Percentiles rank a stretch among this genome's conserved stretches.
phyloP scores from a whole-genome alignment of 2,329 filamentous ascomycete species.

The Fusarium continuum region DNA sequence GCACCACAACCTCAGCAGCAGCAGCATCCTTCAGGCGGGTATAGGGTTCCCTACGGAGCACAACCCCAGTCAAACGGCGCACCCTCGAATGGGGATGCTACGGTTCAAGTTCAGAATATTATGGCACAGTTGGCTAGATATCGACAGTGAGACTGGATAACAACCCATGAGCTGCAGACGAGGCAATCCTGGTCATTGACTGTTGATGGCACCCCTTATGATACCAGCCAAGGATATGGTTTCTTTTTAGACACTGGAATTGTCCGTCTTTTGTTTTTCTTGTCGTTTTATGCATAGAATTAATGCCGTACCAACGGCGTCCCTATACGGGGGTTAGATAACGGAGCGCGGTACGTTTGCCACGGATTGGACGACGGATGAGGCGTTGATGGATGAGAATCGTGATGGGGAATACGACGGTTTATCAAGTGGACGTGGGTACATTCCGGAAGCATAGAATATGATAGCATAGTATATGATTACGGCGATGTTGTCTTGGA shows the following conservation, averaged over 20 bases:
- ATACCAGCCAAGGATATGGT: constrained; percentile 23
- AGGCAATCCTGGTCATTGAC: not conserved
- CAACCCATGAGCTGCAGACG: not conserved
- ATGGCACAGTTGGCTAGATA: constrained; percentile 77
- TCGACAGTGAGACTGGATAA: constrained; percentile 55
- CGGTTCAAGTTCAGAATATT: constrained; percentile 73
- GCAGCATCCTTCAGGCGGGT: constrained; percentile 26
- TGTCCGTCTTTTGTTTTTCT: constrained; percentile 7
- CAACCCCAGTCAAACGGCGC: constrained; percentile 44
- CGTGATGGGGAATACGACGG: not conserved
- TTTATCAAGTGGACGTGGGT: not conserved
- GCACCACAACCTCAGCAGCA: constrained; percentile 34
- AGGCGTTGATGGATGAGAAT: constrained; percentile 33
- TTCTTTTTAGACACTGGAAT: constrained; percentile 20
- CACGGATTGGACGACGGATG: constrained; percentile 5
- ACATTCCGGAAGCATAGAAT: constrained; percentile 21
- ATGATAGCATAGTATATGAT: constrained; percentile 23
- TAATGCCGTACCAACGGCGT: not conserved
- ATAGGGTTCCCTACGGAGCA: constrained; percentile 46
- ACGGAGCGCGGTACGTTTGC: constrained; percentile 2
- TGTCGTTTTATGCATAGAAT: constrained; percentile 21
- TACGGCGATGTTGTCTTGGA: constrained; percentile 20
- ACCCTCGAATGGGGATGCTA: constrained; percentile 48
- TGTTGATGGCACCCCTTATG: constrained; percentile 27
- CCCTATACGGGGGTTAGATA: constrained; percentile 15